Percentiles rank a stretch among this genome's conserved stretches.
These are phyloP conservation scores for Amylocarpus encephaloides DNA, from an alignment of 2,329 filamentous ascomycete genomes.

Conservation along the genomic window DNA sequence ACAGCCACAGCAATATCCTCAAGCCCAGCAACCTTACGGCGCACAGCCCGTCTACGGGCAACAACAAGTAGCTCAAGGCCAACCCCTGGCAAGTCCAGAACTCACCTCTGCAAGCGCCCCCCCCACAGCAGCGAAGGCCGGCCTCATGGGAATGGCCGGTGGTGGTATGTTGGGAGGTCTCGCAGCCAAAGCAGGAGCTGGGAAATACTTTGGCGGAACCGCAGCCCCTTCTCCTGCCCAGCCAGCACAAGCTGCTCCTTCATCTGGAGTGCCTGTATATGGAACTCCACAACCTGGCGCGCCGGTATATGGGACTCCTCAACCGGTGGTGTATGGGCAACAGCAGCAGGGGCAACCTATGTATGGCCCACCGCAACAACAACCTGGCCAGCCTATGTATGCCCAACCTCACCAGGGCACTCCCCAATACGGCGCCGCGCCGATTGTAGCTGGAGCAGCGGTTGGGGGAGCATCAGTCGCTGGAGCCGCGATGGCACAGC, in stretches of 20 bases:
- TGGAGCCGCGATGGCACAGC: background rate
- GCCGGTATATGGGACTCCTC: background rate
- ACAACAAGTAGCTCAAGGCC: background rate
- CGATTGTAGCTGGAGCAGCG: background rate
- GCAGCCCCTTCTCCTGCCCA: background rate
- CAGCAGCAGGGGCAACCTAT: background rate
- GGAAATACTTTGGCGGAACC: background rate
- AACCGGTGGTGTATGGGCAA: background rate
- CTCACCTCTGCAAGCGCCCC: background rate
- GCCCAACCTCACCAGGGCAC: background rate
- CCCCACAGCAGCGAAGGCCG: conserved; percentile 4
- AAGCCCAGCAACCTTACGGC: background rate
- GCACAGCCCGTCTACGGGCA: background rate
- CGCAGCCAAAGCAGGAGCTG: conserved; percentile 1
- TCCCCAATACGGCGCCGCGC: background rate
- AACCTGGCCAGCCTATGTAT: background rate
- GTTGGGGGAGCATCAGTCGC: background rate
- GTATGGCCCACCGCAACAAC: background rate
- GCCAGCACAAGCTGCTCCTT: background rate
- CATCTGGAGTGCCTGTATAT: background rate
- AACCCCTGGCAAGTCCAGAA: background rate
- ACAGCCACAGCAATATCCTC: background rate
- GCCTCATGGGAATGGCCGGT: background rate
- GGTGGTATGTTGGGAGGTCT: background rate
- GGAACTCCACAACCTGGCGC: background rate